phyloP scores from a whole-genome alignment of 73 alveolate species.

The Paramecium octaurelia region DNA sequence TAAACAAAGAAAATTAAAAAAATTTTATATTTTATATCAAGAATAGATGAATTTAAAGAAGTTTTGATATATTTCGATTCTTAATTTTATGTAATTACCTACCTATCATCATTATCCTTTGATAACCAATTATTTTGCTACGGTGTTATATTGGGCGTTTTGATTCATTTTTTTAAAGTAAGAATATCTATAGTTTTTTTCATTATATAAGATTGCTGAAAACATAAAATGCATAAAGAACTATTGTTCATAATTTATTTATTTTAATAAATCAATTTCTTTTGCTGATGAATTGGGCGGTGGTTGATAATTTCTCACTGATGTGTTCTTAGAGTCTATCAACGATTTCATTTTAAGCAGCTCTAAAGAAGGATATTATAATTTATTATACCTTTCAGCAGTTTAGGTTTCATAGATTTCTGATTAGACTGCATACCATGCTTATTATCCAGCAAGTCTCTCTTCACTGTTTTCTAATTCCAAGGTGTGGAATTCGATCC shows the following conservation, averaged over 20 bases:
- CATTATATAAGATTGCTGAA: background rate
- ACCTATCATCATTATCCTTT: no score
- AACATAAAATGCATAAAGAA: background rate
- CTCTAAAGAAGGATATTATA: background rate
- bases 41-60: no score
- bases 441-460: conserved; percentile 39
- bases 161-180: no score
- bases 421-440: conserved; percentile 35
- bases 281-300: conserved; percentile 39
- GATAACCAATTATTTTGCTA: no score
- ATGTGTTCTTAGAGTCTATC: conserved; percentile 55
- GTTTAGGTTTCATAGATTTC: conserved; percentile 18
- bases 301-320: conserved; percentile 48
- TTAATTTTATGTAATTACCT: no score
- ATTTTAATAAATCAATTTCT: conserved; percentile 40
- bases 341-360: conserved; percentile 26
- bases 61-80: no score
- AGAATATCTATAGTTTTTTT: no score
- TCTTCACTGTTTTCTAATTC: conserved; percentile 45
- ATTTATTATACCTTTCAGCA: conserved; percentile 28
- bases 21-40: no score
- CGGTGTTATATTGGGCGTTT: no score
- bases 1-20: no score
- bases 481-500: conserved; percentile 57
- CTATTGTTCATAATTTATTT: conserved; percentile 33